Base-by-base conservation (phyloP, 352 stramenopile genomes). In the Globisporangium emineosum region DNA sequence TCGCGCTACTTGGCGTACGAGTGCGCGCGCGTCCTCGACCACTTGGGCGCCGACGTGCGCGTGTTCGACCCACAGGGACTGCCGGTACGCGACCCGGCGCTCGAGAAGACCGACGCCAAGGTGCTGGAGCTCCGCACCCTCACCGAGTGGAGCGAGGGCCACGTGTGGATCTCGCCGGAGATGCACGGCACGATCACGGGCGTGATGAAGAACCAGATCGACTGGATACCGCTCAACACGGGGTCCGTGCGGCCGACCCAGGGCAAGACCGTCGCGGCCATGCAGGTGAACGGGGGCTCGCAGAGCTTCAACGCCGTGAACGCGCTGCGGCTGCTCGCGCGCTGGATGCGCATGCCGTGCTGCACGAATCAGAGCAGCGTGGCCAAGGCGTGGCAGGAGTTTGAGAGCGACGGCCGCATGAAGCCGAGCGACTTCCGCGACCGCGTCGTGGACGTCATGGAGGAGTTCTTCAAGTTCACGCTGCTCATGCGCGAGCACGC, bases 301-400 rank as follows among this genome's bases (percentile, higher is more conserved):
- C 81, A 91, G 70, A 81, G 66, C 42, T 91, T 91, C 67, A 89
- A 91, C 62, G 79, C 75, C 30, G 78, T 91, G 32, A 89, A 91
- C 65, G 64, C 64, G 8, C 60, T 89, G 25, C 71, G 79, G 27
- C 35, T 82, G 32, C 57, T 89, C 27, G 77, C 75, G 17, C 69
- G 81, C 40, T 91, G 81, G 81, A 89, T 91, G 79, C 75, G 81
- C 40, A 91, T 91, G 79, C 73, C 74, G 52, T 88, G 75, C 60
- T 78, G 69, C 57, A 81, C 79, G 2, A 91, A 88, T 67, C 81
- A 91, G 68, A 77, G 64, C 59, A 78, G 67, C 42, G 69, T 89
- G 35, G 60, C 79, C 5, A 91, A 83, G 67, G 76, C 79, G 5
- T 91, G 79, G 79, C 71, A 81, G 53, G 81, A 91, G 68, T 91